A percentile compares a stretch with the other conserved stretches of the same genome.
Evolutionary conservation across 1,284 basidiomycete species (phyloP).

Genomic region (Dichomitus squalens): DNA sequence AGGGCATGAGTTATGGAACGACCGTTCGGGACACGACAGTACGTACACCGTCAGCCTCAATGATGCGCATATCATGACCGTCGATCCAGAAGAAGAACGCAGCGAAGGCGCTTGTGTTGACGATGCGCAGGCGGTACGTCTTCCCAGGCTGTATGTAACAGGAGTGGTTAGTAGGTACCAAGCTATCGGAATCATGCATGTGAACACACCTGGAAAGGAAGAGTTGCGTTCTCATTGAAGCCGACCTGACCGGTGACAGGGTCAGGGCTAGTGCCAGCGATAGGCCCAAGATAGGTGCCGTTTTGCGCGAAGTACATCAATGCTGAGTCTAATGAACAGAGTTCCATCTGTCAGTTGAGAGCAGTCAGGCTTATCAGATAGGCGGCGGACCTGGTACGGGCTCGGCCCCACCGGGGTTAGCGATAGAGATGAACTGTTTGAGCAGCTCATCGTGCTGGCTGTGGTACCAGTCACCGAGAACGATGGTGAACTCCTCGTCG

Average conservation of each 20-base stretch:
- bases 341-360: background rate
- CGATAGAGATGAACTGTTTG: constrained; percentile 72
- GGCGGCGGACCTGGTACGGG: constrained; percentile 72
- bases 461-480: constrained; percentile 71
- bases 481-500: constrained; percentile 90
- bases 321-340: constrained; percentile 59
- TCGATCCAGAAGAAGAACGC: constrained; percentile 90
- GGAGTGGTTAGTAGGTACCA: background rate
- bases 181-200: background rate
- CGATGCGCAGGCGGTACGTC: constrained; percentile 72
- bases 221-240: constrained; percentile 85
- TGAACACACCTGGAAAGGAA: constrained; percentile 64
- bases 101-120: constrained; percentile 78
- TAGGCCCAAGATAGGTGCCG: constrained; percentile 67
- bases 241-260: constrained; percentile 61
- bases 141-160: constrained; percentile 58
- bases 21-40: background rate
- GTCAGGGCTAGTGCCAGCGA: constrained; percentile 47
- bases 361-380: background rate
- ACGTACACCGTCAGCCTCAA: constrained; percentile 86
- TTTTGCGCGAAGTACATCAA: constrained; percentile 87
- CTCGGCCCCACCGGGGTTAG: constrained; percentile 84
- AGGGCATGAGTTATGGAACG: background rate
- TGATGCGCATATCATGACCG: constrained; percentile 88
- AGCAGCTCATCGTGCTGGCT: constrained; percentile 67